Percentiles rank a stretch among this genome's conserved stretches.
These are phyloP conservation scores for Flaveria brownii DNA, from an alignment of 129 eudicot species.

Conservation along the genomic window DNA sequence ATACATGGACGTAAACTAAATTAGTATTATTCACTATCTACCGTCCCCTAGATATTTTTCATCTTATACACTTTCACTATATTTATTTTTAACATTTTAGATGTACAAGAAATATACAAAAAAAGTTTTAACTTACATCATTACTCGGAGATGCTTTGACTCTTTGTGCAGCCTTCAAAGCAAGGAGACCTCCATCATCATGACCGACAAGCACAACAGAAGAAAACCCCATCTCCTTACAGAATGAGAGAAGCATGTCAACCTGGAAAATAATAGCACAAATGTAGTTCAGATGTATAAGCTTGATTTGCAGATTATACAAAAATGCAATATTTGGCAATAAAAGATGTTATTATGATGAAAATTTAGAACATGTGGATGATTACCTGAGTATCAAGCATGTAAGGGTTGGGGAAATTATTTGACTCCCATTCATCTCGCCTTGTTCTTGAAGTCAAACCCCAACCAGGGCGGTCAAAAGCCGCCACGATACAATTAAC, in stretches of 20 bases:
- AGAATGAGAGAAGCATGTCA: constrained; percentile 82
- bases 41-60: not conserved
- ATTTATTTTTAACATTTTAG: not conserved
- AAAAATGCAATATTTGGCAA: constrained; percentile 2
- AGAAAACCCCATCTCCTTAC: constrained; percentile 79
- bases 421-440: constrained; percentile 84
- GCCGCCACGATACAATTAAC: constrained; percentile 81
- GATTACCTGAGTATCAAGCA: constrained; percentile 87
- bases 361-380: not conserved
- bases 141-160: constrained; percentile 50
- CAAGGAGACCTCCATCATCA: constrained; percentile 98
- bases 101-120: constrained; percentile 5
- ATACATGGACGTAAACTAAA: not conserved
- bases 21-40: not conserved
- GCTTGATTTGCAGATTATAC: not conserved
- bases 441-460: constrained; percentile 81
- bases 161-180: constrained; percentile 79
- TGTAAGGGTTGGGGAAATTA: constrained; percentile 82
- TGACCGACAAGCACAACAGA: constrained; percentile 95
- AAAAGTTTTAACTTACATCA: constrained; percentile 57
- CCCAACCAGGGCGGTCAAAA: constrained; percentile 99
- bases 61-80: not conserved
- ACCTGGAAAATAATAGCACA: constrained; percentile 53
- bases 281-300: not conserved
- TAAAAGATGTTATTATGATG: not conserved